Evolutionary conservation across 2,329 filamentous ascomycete genomes (phyloP), one percentile per base, ranked within the genome.

Genomic region (Akanthomyces muscarius): DNA sequence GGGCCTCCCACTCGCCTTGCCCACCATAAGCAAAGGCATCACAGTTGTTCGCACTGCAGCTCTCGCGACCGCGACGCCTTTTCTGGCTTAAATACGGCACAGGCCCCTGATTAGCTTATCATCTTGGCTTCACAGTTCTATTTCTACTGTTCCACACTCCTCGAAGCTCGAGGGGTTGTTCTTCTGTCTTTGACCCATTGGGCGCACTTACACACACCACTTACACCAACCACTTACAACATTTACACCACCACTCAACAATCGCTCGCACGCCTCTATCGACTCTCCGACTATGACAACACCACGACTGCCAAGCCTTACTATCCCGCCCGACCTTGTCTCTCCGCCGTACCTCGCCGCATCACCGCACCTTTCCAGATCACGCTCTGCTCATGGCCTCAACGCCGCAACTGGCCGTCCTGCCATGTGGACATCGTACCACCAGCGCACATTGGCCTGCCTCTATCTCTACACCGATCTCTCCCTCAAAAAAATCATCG

Each of bases 381-480:
- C 74, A 53, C 71, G 72, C 21, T 70, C 71, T 44, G 69, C 69
- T 36, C 68, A 69, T 5, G 72, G 69, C 61, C 25, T 41, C 64
- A 72, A 71, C 45, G 68, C 68, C 6, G 67, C 68, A 30, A 76
- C 74, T 25, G 84, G 84, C 16, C 81, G 84, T 16, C 84, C 84
- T 2, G 79, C 81, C 47, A 78, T 84, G 66, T 86, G 84, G 84
- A 84, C 78, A 11, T 71, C 76, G 16, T 80, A 80, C 2, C 78
- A 80, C 5, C 79, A 81, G 66, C 78, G 84, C 48, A 83, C 82
- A 69, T 74, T 86, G 63, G 77, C 81, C 8, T 77, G 83, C 8
- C 78, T 86, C 8, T 86, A 86, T 66, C 72, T 85, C 62, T 86
- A 83, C 68, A 86, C 83, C 0, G 82, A 76, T 0, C 74, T 86